phyloP scores from a whole-genome alignment of 1,284 basidiomycete genomes.

The Cronartium quercuum region DNA sequence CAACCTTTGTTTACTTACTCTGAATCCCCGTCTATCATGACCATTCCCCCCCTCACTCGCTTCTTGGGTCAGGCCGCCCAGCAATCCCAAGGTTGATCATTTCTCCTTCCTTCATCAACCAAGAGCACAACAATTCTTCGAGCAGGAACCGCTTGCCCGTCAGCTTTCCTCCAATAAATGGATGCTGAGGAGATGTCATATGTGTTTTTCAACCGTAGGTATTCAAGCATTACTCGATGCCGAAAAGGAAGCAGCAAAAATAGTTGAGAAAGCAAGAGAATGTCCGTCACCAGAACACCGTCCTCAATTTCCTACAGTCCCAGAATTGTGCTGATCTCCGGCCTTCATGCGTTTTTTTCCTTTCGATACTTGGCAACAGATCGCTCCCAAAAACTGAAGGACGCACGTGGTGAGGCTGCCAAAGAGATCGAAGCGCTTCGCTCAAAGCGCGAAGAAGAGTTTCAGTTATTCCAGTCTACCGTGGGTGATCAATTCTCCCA shows the following conservation, averaged over 20 bases:
- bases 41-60: background rate
- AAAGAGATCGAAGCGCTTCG: constrained; percentile 33
- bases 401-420: constrained; percentile 31
- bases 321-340: background rate
- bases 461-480: constrained; percentile 21
- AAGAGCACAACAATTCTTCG: background rate
- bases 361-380: background rate
- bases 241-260: constrained; percentile 28
- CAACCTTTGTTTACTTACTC: background rate
- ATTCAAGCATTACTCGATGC: constrained; percentile 35
- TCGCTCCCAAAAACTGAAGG: constrained; percentile 35
- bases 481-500: background rate
- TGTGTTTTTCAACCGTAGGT: background rate
- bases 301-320: background rate
- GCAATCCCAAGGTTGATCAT: constrained; percentile 28
- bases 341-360: background rate
- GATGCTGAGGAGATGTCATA: background rate
- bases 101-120: background rate
- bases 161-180: background rate
- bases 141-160: background rate
- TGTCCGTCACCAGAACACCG: background rate
- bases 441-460: constrained; percentile 33
- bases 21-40: too few species aligned
- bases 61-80: constrained; percentile 16
- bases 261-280: constrained; percentile 35